Evolutionary conservation across 805 yeast genomes (phyloP), one percentile per base, ranked within the genome.

Genomic region (Saccharomycopsis schoenii): DNA sequence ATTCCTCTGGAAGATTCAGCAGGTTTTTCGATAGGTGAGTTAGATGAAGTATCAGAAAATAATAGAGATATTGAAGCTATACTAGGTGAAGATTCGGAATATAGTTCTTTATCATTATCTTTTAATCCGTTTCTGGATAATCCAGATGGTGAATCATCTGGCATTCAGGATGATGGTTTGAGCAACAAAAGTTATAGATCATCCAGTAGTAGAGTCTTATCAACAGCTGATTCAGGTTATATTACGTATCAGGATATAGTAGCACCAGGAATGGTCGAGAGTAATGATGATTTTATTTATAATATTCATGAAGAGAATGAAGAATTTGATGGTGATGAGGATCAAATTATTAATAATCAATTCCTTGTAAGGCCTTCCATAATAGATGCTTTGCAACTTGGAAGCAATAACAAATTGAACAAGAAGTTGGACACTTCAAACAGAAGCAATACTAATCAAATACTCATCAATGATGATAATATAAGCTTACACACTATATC

Each of bases 311-410:
- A 29, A 40, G 59, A 60, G n/a, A 47, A 55, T 34, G 54, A 60
- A n/a, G 57, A 39, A 15, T 19, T 8, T 34, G 43, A 36, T 14
- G 58, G 25, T 11, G 51, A 52, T 2, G 55, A 37, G 9, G 57
- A 50, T 24, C 52, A 56, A 39, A 61, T 17, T 2, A 50, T 12
- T 11, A 29, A 34, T 8, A 56, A 19, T 19, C 51, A 29, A 19
- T 57, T 66, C 65, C 34, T 60, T 64, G 43, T 69, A 55, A 66
- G 78, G 39, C 70, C 77, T 14, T 76, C 80, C 1, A 56, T 77
- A 11, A 65, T 72, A 37, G 73, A 75, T 41, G 80, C 80, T 1
- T 61, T 75, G 8, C 74, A 73, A 56, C 67, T 77, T 47, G 52
- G 47, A 1, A 47, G 14, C 11, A 47, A 24, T 47, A 11, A 4